Evolutionary conservation across 805 yeast genomes (phyloP), one percentile per base, ranked within the genome.

Genomic region (Priceomyces melissophilus): DNA sequence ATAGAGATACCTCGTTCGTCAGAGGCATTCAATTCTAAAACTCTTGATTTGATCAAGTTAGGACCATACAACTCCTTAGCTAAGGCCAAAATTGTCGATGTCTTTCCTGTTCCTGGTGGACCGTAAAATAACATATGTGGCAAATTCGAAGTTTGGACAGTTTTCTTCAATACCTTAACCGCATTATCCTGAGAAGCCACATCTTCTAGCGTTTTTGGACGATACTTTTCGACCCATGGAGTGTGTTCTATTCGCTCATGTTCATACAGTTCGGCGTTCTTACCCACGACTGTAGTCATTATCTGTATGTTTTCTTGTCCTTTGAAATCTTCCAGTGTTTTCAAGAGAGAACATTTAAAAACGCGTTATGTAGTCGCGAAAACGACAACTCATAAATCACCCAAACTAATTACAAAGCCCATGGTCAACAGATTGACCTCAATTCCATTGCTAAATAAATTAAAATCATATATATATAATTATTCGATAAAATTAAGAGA

Each of bases 151-250:
- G 91, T 78, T 42, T 79, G 73, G 13, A 93, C 61, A 1, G 96
- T 85, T 55, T 82, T 81, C 59, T 85, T 84, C 45, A 93, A 69
- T 25, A 93, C 91, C 14, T 76, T 78, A 9, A 91, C 87, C 0
- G 98, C 89, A 50, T 87, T 89, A 37, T 83, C 91, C 58, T 93
- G 99, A 0, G 98, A 87, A 3, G 96, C 74, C 13, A 93, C 88
- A 50, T 93, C 98, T 51, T 81, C 86, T 30, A 93, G 71, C 35
- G 76, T 79, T 58, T 80, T 83, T 10, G 99, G 99, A 50, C 99
- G 87, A 50, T 86, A 86, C 71, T 88, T 88, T 59, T 88, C 96
- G 14, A 89, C 95, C 96, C 96, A 88, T 3, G 96, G 96, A 54
- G 79, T 77, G 53, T 77, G 75, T 35, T 75, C 75, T 11, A 67